Base-by-base conservation (phyloP, 345 rosid genomes). In the Sonneratia caseolaris region DNA sequence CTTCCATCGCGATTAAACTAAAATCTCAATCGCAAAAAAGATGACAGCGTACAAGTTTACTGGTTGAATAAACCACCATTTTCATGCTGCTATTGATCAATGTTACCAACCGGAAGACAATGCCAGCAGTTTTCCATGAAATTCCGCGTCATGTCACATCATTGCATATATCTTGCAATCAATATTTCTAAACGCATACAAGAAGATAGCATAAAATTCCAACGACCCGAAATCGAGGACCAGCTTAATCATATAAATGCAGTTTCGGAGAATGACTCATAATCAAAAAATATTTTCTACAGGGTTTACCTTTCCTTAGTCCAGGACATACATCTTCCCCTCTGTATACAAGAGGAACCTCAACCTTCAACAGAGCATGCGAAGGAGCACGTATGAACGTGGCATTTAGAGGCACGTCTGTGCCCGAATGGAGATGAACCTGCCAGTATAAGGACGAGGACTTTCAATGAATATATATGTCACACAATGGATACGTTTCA, bases 321-420 rank as follows among this genome's bases (percentile, higher is more conserved):
- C 99, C 99, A 15, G 99, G 99, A 74, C 96, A 95, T 32, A 90
- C 88, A 72, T 95, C 99, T 19, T 92, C 96, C 62, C 98, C 98
- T 32, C 73, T 88, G 77, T 81, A 92, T 43, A 84, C 84, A 69
- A 95, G 92, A 43, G 99, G 99, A 40, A 95, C 80, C 71, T 92
- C 93, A 22, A 95, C 89, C 77, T 92, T 95, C 87, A 95, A 73
- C 49, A 86, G 79, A 69, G 96, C 87, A 72, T 82, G 70, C 0
- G 96, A 81, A 68, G 97, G 93, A 1, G 99, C 97, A 77, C 97
- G 83, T 68, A 95, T 83, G 81, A 95, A 89, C 7, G 99, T 95
- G 66, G 87, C 92, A 76, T 95, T 95, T 21, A 90, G 73, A 3
- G 99, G 98, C 7, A 83, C 86, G 76, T 92, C 99, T 9, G 89